phyloP scores from a whole-genome alignment of 1,284 basidiomycete genomes.

The Xerocomus nothofagi region DNA sequence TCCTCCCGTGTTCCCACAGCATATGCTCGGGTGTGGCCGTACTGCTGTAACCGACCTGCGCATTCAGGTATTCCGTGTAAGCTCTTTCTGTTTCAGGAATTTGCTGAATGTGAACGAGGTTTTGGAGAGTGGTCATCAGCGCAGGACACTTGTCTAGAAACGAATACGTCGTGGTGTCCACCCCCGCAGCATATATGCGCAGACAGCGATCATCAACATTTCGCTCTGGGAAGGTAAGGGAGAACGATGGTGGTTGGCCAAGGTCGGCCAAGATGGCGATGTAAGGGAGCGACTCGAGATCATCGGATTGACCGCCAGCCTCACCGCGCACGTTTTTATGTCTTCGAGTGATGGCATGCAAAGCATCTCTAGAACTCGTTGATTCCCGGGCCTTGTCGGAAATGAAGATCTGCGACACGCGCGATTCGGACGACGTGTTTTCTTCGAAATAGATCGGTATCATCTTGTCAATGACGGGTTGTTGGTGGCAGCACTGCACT shows the following conservation, averaged over 20 bases:
- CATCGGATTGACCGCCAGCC: too few relatives aligned
- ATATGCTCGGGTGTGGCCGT: slow-evolving; percentile 4
- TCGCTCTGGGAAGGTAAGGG: slow-evolving; percentile 1
- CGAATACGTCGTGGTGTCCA: slow-evolving; percentile 6
- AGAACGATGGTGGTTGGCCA: background rate
- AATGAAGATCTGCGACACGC: slow-evolving; percentile 16
- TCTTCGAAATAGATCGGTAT: slow-evolving; percentile 21
- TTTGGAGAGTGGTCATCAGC: background rate
- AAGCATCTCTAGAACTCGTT: background rate
- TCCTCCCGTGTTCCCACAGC: slow-evolving; percentile 5
- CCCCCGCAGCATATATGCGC: slow-evolving; percentile 9
- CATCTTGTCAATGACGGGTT: slow-evolving; percentile 9
- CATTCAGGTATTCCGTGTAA: background rate
- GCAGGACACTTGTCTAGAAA: background rate
- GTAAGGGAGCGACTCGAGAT: slow-evolving; percentile 6
- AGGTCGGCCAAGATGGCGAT: slow-evolving; percentile 19
- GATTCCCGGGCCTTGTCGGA: slow-evolving; percentile 11
- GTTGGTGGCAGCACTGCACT: slow-evolving; percentile 14
- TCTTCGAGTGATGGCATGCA: slow-evolving; percentile 3
- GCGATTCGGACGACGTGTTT: background rate
- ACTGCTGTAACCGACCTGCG: background rate
- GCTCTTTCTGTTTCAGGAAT: background rate
- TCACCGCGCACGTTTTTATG: slow-evolving; percentile 17
- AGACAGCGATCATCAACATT: slow-evolving; percentile 2
- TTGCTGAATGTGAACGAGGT: slow-evolving; percentile 1